Base-by-base conservation (phyloP, 371 early-diverging fungal species). In the Actinomortierella ambigua region DNA sequence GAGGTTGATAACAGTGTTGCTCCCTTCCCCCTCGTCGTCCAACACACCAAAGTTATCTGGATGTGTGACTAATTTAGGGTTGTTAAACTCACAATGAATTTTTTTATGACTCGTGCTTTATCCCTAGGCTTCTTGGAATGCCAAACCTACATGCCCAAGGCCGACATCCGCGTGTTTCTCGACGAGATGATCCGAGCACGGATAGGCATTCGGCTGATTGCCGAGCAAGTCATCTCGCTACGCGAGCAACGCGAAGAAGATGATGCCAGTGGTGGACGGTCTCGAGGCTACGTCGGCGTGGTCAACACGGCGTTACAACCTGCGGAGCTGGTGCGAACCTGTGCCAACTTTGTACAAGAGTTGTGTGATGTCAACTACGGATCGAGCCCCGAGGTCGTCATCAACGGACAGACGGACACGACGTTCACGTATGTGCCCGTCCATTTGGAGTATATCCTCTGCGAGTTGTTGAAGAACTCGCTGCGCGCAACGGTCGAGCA, bases 341-440 rank as follows among this genome's bases (percentile, higher is more conserved):
- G 90, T 48, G 85, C 87, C 17, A 84, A 87, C 11, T 87, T 92
- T 75, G 93, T 95, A 17, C 84, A 90, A 26, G 92, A 93, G 51
- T 77, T 98, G 50, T 96, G 95, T 68, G 95, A 97, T 68, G 81
- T 95, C 66, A 93, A 97, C 77, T 97, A 96, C 76, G 95, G 95
- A 28, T 76, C 87, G 14, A 81, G 88, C 18, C 96, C 97, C 1
- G 86, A 88, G 18, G 87, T 88, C 43, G 79, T 85, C 24, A 77
- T 97, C 46, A 85, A 86, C 65, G 96, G 97, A 24, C 88, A 93
- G 34, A 65, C 78, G 3, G 90, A 95, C 55, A 89, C 93, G 20
- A 77, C 78, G 39, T 89, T 97, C 59, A 87, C 93, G 27, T 98
- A 98, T 79, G 90, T 97, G 1, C 93, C 94, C 15, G 95, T 95